Evolutionary conservation across 345 rosid species (phyloP).

Genomic region (Citrus australasica): DNA sequence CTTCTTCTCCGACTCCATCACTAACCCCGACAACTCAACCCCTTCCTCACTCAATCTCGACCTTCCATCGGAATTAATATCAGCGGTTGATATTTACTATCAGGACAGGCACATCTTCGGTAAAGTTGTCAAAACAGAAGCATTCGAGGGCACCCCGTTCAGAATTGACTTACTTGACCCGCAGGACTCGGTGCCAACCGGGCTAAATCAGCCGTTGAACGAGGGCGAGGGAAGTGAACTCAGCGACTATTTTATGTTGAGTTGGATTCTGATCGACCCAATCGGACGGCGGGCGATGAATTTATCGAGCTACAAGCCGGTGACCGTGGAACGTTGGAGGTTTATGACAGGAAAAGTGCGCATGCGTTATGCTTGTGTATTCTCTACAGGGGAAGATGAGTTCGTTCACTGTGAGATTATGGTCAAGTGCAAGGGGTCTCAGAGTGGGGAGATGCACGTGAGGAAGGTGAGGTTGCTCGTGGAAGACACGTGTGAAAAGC

Average conservation of each 20-base stretch:
- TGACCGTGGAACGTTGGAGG: conserved; percentile 67
- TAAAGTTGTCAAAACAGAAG: conserved; percentile 54
- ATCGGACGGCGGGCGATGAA: conserved; percentile 51
- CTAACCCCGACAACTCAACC: conserved; percentile 17
- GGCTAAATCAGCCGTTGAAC: conserved; percentile 28
- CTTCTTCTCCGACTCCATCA: conserved; percentile 63
- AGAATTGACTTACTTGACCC: conserved; percentile 60
- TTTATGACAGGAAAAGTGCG: conserved; percentile 56
- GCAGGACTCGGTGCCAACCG: conserved; percentile 55
- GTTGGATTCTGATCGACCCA: conserved; percentile 75
- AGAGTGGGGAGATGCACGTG: conserved; percentile 59
- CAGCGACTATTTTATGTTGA: conserved; percentile 40
- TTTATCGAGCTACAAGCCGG: conserved; percentile 61
- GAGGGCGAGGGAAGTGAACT: conserved; percentile 39
- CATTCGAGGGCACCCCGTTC: conserved; percentile 60
- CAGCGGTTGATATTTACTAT: conserved; percentile 66
- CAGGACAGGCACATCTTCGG: conserved; percentile 37
- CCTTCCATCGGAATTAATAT: conserved; percentile 40
- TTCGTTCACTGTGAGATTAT: conserved; percentile 40
- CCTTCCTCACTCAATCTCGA: background rate
- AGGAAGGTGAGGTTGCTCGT: conserved; percentile 59
- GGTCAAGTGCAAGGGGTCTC: conserved; percentile 46
- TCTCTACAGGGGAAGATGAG: conserved; percentile 29
- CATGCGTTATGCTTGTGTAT: conserved; percentile 37
- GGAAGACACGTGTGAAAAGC: conserved; percentile 68